Evolutionary conservation across 208 protist species (phyloP), one percentile per base, ranked within the genome.

Genomic region (Acanthamoeba healyi): DNA sequence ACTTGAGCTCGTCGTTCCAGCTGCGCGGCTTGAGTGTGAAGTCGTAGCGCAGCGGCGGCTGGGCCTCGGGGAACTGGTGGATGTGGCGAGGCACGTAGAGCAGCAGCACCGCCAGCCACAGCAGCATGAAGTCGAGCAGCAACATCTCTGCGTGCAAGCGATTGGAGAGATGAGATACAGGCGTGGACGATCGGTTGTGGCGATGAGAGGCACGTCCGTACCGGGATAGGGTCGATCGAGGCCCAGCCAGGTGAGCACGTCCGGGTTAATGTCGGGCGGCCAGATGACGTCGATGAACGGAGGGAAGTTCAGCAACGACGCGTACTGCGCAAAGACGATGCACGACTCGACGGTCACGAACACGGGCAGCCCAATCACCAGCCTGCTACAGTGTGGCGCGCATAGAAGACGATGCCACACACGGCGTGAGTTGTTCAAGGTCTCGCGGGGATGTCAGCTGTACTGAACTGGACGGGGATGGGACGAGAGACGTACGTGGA

Each of bases 1-100:
- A 89, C 46, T 89, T 89, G 82, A 89, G 82, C 29, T 89, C 82
- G 82, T 89, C 82, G 56, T 89, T 89, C 82, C 82, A 93, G n/a
- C 42, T 70, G 36, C 82, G 82, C 5, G 82, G 82, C 82, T 65
- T 89, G 49, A 89, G 82, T 2, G 82, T 89, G 38, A 89, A 89
- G 82, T 89, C 82, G 56, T 89, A 89, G 46, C 38, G 46, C 34
- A 89, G 42, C 10, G 46, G 82, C 67, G 82, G 82, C 22, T 67
- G 9, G 17, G 72, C 72, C 72, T 82, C 72, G 17, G 72, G 72
- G 72, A 82, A 82, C 17, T 32, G 72, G 34, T 82, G 72, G 34
- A 82, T 82, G 72, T 82, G 34, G 24, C 9, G 6, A 4, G 82
- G 82, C 22, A 89, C 49, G 34, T 61, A 89, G 40, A 70, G 36